Percentiles rank a stretch among this genome's conserved stretches.
phyloP scores from a whole-genome alignment of 495 filamentous ascomycete species.

The Hyaloscypha variabilis region DNA sequence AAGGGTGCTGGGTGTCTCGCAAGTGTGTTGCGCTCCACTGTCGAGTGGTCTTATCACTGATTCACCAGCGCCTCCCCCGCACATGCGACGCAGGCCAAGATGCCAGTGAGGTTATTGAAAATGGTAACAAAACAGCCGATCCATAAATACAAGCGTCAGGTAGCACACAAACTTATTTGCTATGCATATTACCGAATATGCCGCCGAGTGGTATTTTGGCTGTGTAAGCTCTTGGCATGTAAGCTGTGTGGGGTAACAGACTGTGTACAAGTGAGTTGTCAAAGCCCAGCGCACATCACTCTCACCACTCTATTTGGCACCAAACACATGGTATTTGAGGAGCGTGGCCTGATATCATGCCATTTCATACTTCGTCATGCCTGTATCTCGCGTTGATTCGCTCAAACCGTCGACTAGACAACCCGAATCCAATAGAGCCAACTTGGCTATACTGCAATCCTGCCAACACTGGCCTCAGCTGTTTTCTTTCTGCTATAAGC shows the following conservation, averaged over 20 bases:
- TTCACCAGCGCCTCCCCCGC: background rate
- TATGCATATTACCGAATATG: background rate
- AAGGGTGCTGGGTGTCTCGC: background rate
- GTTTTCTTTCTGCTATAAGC: background rate
- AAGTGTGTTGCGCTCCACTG: background rate
- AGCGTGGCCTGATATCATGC: too few relatives aligned
- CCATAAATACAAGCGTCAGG: background rate
- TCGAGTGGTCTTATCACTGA: background rate
- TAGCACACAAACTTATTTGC: background rate
- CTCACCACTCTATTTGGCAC: slow-evolving; percentile 37
- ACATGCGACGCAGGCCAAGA: background rate
- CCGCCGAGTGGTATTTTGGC: too few relatives aligned
- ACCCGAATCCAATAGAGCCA: background rate
- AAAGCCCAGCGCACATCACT: background rate
- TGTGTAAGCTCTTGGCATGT: background rate
- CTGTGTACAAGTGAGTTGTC: background rate
- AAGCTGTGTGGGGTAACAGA: background rate
- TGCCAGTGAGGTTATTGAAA: background rate
- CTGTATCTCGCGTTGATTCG: background rate
- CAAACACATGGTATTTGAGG: too few relatives aligned
- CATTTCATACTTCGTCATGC: background rate
- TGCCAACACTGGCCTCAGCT: background rate
- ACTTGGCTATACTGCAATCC: background rate
- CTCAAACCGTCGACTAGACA: too few relatives aligned
- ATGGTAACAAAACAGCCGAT: background rate